Conservation (phyloP, 805 yeast genomes). For the Saccharomycopsis vini region DNA sequence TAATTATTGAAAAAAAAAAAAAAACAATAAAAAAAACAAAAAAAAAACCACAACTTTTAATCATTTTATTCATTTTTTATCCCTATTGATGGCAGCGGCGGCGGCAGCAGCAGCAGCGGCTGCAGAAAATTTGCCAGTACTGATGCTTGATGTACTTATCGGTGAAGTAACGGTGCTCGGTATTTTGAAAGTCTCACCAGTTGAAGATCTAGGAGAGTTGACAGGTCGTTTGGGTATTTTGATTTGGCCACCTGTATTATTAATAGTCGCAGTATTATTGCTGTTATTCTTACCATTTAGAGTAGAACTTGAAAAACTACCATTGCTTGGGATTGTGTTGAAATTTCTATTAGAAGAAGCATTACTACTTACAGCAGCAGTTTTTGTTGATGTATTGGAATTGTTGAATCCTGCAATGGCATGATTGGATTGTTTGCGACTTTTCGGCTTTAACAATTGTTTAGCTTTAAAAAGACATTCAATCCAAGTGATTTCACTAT, state of each 20-base stretch:
- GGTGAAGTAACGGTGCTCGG: not conserved
- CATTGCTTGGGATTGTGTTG: too few species aligned
- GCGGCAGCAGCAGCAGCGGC: conserved; percentile 28
- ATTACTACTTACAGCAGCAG: not conserved
- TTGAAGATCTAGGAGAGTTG: not conserved
- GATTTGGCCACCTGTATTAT: too few species aligned
- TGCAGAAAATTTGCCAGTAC: not conserved
- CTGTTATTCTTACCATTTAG: too few species aligned
- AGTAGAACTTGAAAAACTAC: too few species aligned
- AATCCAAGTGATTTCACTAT: conserved; percentile 52
- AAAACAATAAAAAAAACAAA: too few species aligned
- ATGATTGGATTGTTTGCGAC: not conserved
- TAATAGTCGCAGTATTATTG: too few species aligned
- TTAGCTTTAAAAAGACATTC: conserved; percentile 61
- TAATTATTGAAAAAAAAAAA: not conserved
- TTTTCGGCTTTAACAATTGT: conserved; percentile 35
- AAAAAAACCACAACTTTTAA: too few species aligned
- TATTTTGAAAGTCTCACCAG: not conserved
- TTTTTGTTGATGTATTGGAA: not conserved
- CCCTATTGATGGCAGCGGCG: conserved; percentile 26
- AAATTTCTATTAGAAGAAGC: too few species aligned
- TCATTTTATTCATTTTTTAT: not conserved
- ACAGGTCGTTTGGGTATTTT: too few species aligned
- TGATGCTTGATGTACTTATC: not conserved
- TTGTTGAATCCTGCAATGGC: not conserved